Evolutionary conservation across 2,329 filamentous ascomycete genomes (phyloP), one percentile per base, ranked within the genome.

Genomic region (Talaromyces sp.): DNA sequence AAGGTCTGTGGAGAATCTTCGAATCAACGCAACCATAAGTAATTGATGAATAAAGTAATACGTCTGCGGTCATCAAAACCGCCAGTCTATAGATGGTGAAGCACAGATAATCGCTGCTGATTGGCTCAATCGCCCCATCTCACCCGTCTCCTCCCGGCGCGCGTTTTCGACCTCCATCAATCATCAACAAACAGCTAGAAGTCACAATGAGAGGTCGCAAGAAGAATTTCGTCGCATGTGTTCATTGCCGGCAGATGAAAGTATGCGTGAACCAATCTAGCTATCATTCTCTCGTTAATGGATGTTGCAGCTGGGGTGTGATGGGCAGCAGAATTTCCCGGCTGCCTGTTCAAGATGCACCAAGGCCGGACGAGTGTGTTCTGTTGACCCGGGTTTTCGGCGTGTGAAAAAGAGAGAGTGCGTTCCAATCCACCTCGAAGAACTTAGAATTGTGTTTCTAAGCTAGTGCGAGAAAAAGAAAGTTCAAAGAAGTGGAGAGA

Each of bases 191-290:
- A 26, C 2, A 24, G 2, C 9, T 19, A 6, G 12, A 24, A 52
- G 14, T 31, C 52, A 46, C 10, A 1, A 63, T 63, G 61, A 55
- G 61, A 41, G 61, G 61, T 0, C 48, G 61, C 11, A 63, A 63
- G 38, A 9, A 26, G 24, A 57, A 63, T 26, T 61, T 57, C 51
- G 48, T 61, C 3, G 61, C 61, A 7, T 61, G 61, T 32, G 54
- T 63, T 2, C 48, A 63, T 41, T 63, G 61, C 24, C 61, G 61
- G 26, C 61, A 63, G 29, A 63, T 63, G 61, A 63, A 63, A 51
- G 61, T 59, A 56, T 46, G 58, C 35, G 9, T 14, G 43, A 26
- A 21, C 24, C 2, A 26, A 11, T 6, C 19, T 2, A 35, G 17
- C 3, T 19, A 12, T 17, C 10, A 10, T 19, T 24, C n/a, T 17